These are phyloP conservation scores for Sanguinoderma infundibulare DNA, from an alignment of 1,284 basidiomycete species.

Conservation along the genomic window DNA sequence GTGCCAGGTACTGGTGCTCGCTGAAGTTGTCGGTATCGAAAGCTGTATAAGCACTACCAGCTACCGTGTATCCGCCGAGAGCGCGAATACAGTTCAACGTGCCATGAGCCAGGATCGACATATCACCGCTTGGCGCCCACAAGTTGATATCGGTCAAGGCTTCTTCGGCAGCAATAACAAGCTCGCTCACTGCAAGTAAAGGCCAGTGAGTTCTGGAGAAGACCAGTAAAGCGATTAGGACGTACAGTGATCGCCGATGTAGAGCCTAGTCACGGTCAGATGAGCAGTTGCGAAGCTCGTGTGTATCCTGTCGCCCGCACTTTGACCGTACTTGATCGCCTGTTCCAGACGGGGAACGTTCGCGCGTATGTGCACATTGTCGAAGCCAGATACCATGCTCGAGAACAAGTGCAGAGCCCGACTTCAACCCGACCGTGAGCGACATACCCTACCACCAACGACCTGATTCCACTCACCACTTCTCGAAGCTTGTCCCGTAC, in stretches of 20 bases:
- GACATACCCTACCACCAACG: constrained; percentile 5
- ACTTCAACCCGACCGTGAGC: constrained; percentile 36
- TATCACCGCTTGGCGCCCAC: constrained; percentile 59
- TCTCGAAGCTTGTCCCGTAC: constrained; percentile 65
- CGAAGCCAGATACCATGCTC: constrained; percentile 68
- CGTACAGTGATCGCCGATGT: constrained; percentile 67
- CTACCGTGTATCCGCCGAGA: constrained; percentile 60
- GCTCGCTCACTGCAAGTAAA: constrained; percentile 57
- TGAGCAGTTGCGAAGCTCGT: constrained; percentile 63
- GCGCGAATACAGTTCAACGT: constrained; percentile 65
- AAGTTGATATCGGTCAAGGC: constrained; percentile 58
- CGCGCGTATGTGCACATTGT: constrained; percentile 65
- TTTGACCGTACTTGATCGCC: constrained; percentile 65
- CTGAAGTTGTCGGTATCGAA: constrained; percentile 65
- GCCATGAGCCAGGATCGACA: constrained; percentile 57
- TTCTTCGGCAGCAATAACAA: constrained; percentile 65
- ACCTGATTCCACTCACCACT: constrained; percentile 50
- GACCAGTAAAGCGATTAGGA: not conserved
- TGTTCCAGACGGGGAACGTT: constrained; percentile 65
- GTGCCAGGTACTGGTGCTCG: constrained; percentile 56
- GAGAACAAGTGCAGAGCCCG: constrained; percentile 64
- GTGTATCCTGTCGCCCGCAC: constrained; percentile 70
- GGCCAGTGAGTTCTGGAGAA: constrained; percentile 1
- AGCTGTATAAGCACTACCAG: constrained; percentile 49
- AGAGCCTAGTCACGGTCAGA: constrained; percentile 55